Base-by-base conservation (phyloP, 1,139 yeast genomes). In the Saccharomyces hybrid region DNA sequence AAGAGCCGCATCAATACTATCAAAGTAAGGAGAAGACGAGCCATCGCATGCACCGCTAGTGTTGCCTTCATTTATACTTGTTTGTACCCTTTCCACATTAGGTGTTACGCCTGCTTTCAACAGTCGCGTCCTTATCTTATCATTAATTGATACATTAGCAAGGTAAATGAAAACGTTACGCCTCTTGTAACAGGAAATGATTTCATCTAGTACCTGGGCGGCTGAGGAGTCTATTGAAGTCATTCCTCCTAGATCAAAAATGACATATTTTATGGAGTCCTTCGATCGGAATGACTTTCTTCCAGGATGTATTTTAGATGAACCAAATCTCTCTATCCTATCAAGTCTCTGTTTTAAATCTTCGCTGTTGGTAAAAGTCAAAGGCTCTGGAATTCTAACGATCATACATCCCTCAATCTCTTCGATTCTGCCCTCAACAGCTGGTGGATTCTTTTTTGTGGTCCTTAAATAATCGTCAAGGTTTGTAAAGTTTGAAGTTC, bases 321-420 rank as follows among this genome's bases (percentile, higher is more conserved):
- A 86, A 0, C 98, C 96, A 64, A 88, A 90, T 64, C 82, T 73
- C 65, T 93, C 98, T 25, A 93, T 78, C 53, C 98, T 74, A 55
- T 82, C 79, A 53, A 93, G 74, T 29, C 98, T 74, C 50, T 85
- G 76, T 57, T 87, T 82, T 60, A 93, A 74, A 66, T 91, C 97
- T 56, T 85, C 88, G 16, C 95, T 82, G 66, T 93, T 93, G 44
- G 96, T 90, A 69, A 93, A 93, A 1, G 96, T 89, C 55, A 93
- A 73, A 1, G 98, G 97, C 65, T 93, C 98, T 0, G 98, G 95
- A 44, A 93, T 83, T 61, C 85, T 88, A 34, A 91, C 86, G 49
- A 91, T 85, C 51, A 93, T 74, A 64, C 96, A 88, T 0, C 95
- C 96, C 64, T 88, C 93, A 49, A 88, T 77, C 59, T 88, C 91